Evolutionary conservation across 2,329 filamentous ascomycete species (phyloP).

Genomic region (Fusarium keratoplasticum): DNA sequence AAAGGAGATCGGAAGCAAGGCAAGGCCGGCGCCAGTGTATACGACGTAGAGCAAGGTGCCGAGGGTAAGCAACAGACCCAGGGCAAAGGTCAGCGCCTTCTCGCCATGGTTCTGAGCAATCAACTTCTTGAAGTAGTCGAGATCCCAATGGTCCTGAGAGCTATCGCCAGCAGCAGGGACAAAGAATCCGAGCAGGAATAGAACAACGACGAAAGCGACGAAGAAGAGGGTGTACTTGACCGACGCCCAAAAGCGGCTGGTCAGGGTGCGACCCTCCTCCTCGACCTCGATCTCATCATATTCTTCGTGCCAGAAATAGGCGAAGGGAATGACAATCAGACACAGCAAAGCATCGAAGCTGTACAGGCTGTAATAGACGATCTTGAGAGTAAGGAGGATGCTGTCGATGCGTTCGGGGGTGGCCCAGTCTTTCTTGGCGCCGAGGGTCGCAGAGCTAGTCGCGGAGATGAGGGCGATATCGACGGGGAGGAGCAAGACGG

Average conservation of each 20-base stretch:
- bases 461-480: slow-evolving; percentile 95
- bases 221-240: slow-evolving; percentile 93
- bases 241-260: slow-evolving; percentile 81
- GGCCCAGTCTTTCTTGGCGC: slow-evolving; percentile 94
- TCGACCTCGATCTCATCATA: slow-evolving; percentile 92
- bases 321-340: slow-evolving; percentile 89
- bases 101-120: slow-evolving; percentile 86
- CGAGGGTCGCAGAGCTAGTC: slow-evolving; percentile 79
- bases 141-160: slow-evolving; percentile 75
- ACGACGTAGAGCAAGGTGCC: slow-evolving; percentile 88
- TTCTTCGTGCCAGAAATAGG: slow-evolving; percentile 98
- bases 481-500: slow-evolving; percentile 90
- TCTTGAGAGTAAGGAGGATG: slow-evolving; percentile 83
- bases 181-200: slow-evolving; percentile 96
- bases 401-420: slow-evolving; percentile 81
- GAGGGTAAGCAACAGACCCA: slow-evolving; percentile 88
- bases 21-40: slow-evolving; percentile 90
- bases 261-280: slow-evolving; percentile 80
- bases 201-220: slow-evolving; percentile 78
- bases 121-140: slow-evolving; percentile 92
- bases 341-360: slow-evolving; percentile 92
- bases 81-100: slow-evolving; percentile 88
- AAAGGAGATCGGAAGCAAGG: slow-evolving; percentile 87
- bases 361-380: slow-evolving; percentile 94
- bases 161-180: slow-evolving; percentile 81